Evolutionary conservation across 169 alveolate genomes (phyloP), one percentile per base, ranked within the genome.

Genomic region (Plasmodium coatneyi): DNA sequence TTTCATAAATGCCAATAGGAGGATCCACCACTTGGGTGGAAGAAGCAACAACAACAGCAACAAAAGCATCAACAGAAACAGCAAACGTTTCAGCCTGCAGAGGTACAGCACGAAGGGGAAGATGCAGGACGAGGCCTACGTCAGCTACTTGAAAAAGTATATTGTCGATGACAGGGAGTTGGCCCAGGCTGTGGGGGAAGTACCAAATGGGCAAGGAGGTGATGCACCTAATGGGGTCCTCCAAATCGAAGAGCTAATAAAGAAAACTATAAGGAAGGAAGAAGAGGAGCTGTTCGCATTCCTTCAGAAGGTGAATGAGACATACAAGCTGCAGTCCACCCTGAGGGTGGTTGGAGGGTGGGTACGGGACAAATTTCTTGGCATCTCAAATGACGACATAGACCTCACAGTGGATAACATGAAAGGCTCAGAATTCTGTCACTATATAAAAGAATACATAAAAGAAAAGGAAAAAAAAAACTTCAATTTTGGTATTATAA

Each of bases 311-410:
- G 89, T 89, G 3, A 89, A 89, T 56, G 90, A 89, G 9, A 56
- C 30, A 43, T 89, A 89, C 30, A 78, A 89, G 19, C 81, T 89
- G 22, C 60, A 89, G 10, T 36, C 76, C 30, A 89, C 94, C n/a
- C 92, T 98, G n/a, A 95, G 99, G 91, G 99, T 98, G 14, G 99
- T 99, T 9, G 99, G 99, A 14, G 99, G 99, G 2, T 99, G 99
- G 99, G 99, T 99, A 1, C 91, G 99, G 92, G 99, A 99, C 96
- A 99, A 98, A 95, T 92, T 98, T 78, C 91, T 98, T 79, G 95
- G 91, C 5, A 78, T 81, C 49, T 81, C 91, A 6, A 92, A 97
- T 74, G 95, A 95, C 60, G 99, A 99, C 95, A 98, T 99, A n/a
- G 99, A 99, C 95, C 97, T 99, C n/a, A 99, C 99, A 16, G 92